phyloP scores from a whole-genome alignment of 1,284 basidiomycete genomes.

The Tilletiaria anomala region DNA sequence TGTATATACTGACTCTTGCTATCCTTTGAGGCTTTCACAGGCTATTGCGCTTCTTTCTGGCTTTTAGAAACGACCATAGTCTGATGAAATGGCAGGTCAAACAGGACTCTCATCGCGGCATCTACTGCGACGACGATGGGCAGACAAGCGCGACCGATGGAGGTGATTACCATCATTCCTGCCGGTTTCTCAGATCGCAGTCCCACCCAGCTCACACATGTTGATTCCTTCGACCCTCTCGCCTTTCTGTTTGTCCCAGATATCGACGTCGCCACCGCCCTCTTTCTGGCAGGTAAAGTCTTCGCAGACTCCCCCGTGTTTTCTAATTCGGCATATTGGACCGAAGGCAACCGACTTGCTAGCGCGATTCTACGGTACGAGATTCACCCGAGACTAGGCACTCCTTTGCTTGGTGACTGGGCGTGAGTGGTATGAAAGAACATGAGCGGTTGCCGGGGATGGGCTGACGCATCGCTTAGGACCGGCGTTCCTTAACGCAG shows the following conservation, averaged over 20 bases:
- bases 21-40: conserved; percentile 2
- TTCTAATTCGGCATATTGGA: conserved; percentile 11
- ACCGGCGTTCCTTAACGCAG: background rate
- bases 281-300: conserved; percentile 11
- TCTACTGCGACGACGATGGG: conserved; percentile 24
- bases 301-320: conserved; percentile 11
- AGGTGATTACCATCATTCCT: conserved; percentile 2
- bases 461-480: background rate
- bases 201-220: background rate
- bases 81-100: conserved; percentile 34
- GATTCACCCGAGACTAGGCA: conserved; percentile 17
- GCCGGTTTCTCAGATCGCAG: background rate
- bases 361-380: conserved; percentile 10
- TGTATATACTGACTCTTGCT: background rate
- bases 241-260: conserved; percentile 4
- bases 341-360: conserved; percentile 13
- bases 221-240: too few species aligned
- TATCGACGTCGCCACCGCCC: conserved; percentile 27
- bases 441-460: background rate
- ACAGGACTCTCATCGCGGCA: conserved; percentile 1
- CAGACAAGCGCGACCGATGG: conserved; percentile 25
- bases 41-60: conserved; percentile 18
- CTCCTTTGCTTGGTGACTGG: conserved; percentile 31
- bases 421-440: conserved; percentile 1
- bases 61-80: conserved; percentile 17